phyloP scores from a whole-genome alignment of 345 rosid genomes.

The Punica granatum region DNA sequence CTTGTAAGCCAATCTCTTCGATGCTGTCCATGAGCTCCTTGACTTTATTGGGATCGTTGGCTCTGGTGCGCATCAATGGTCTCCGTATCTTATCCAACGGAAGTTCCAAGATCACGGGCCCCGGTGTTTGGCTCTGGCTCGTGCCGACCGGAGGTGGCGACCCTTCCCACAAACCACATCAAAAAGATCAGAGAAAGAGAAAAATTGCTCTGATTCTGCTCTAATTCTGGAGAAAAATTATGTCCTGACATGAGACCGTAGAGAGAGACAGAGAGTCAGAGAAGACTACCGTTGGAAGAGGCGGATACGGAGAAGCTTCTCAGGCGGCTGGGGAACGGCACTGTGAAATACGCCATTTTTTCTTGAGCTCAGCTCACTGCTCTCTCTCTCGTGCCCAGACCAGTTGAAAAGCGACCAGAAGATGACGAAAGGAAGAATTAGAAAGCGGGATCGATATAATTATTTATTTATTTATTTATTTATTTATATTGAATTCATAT shows the following conservation, averaged over 20 bases:
- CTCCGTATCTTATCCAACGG: constrained; percentile 73
- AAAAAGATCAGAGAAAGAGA: neutral
- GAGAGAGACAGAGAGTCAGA: too few relatives aligned
- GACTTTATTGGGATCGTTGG: constrained; percentile 76
- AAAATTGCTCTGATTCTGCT: neutral
- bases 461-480: too few relatives aligned
- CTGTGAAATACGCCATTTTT: constrained; percentile 51
- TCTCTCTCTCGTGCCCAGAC: constrained; percentile 5
- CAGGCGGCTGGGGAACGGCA: constrained; percentile 34
- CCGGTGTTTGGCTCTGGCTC: constrained; percentile 19
- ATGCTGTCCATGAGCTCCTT: constrained; percentile 84
- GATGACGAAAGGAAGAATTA: too few relatives aligned
- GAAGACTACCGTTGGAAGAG: constrained; percentile 47
- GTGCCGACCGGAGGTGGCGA: constrained; percentile 2
- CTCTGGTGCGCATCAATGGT: constrained; percentile 77
- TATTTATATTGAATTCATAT: too few relatives aligned
- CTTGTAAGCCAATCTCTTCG: constrained; percentile 74
- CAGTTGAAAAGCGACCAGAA: too few relatives aligned
- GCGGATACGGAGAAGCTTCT: constrained; percentile 41
- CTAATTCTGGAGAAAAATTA: neutral
- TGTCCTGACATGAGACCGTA: neutral
- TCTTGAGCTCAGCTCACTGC: neutral
- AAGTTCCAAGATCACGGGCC: constrained; percentile 65
- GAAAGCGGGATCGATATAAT: too few relatives aligned
- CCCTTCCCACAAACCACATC: constrained; percentile 1